These are phyloP conservation scores for Tirmania nivea DNA, from an alignment of 495 filamentous ascomycete genomes.

Conservation along the genomic window DNA sequence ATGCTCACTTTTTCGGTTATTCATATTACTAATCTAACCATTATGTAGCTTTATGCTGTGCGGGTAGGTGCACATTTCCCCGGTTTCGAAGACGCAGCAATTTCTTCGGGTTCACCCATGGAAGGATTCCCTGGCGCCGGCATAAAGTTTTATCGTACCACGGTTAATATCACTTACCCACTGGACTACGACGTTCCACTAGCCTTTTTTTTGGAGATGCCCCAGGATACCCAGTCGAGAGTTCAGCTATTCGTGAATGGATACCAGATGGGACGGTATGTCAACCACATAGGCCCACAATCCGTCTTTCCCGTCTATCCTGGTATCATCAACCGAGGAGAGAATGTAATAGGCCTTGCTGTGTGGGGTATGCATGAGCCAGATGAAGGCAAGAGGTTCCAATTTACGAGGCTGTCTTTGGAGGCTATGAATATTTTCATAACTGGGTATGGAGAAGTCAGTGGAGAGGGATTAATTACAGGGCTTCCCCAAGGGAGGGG, in stretches of 20 bases:
- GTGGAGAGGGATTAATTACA: not conserved
- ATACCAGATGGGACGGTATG: conserved; percentile 29
- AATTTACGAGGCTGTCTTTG: not conserved
- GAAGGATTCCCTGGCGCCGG: conserved; percentile 19
- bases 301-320: conserved; percentile 28
- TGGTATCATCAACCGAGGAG: conserved; percentile 26
- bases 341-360: conserved; percentile 26
- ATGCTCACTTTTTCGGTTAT: not conserved
- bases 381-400: not conserved
- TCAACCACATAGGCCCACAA: conserved; percentile 29
- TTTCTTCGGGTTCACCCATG: conserved; percentile 18
- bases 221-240: conserved; percentile 6
- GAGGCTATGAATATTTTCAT: not conserved
- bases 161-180: conserved; percentile 30
- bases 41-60: conserved; percentile 23
- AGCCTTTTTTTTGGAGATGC: conserved; percentile 3
- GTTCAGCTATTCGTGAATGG: conserved; percentile 13
- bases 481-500: not conserved
- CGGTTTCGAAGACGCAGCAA: conserved; percentile 20
- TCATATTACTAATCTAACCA: conserved; percentile 10
- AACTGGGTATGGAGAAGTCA: not conserved
- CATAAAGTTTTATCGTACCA: conserved; percentile 32
- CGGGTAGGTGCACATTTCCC: conserved; percentile 25
- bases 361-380: conserved; percentile 20
- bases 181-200: conserved; percentile 28